phyloP scores from a whole-genome alignment of 352 stramenopile species.

The Pythium aristosporum region DNA sequence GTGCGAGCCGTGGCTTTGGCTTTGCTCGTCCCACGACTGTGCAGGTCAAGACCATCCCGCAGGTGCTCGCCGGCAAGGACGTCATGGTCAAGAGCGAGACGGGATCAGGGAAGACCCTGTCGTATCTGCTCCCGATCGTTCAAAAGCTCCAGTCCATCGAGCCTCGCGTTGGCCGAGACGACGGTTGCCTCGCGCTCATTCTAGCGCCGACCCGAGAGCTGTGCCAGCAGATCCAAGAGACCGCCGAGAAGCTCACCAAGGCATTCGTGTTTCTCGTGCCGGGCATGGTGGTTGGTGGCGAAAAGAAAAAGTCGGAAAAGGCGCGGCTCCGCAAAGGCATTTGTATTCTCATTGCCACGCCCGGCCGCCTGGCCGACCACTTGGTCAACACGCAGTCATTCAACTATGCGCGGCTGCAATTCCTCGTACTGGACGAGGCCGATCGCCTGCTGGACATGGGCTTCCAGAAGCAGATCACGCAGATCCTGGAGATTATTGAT shows the following conservation, averaged over 20 bases:
- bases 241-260: slow-evolving; percentile 92
- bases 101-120: slow-evolving; percentile 95
- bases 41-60: slow-evolving; percentile 81
- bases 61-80: slow-evolving; percentile 71
- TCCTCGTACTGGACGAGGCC: slow-evolving; percentile 98
- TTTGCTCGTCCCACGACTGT: slow-evolving; percentile 78
- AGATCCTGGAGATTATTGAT: slow-evolving; percentile 95
- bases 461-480: slow-evolving; percentile 98
- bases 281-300: slow-evolving; percentile 92
- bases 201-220: slow-evolving; percentile 95
- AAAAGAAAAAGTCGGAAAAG: slow-evolving; percentile 91
- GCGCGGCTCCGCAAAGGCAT: slow-evolving; percentile 88
- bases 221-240: slow-evolving; percentile 95
- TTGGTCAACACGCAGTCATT: slow-evolving; percentile 95
- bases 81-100: slow-evolving; percentile 96
- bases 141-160: slow-evolving; percentile 79
- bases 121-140: slow-evolving; percentile 95
- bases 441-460: slow-evolving; percentile 99
- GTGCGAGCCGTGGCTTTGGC: slow-evolving; percentile 58
- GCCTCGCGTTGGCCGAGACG: slow-evolving; percentile 70
- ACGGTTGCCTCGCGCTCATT: slow-evolving; percentile 91
- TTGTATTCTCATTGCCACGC: slow-evolving; percentile 97
- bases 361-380: slow-evolving; percentile 95
- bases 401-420: slow-evolving; percentile 86
- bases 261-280: slow-evolving; percentile 90